Percentiles rank a stretch among this genome's conserved stretches.
phyloP scores from a whole-genome alignment of 1,284 basidiomycete species.

The Coniferiporia weirii region DNA sequence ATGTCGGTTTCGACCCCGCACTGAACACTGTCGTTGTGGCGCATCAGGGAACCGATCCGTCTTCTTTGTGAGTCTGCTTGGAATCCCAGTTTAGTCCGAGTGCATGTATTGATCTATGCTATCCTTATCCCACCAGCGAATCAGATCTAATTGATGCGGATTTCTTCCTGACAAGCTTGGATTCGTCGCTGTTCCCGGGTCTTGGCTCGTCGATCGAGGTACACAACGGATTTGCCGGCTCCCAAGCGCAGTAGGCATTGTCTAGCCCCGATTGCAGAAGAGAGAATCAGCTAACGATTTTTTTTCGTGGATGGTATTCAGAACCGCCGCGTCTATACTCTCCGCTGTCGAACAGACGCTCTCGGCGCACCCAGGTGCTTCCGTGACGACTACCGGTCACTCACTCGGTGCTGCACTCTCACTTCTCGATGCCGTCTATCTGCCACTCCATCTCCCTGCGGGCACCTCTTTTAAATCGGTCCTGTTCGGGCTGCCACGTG shows the following conservation, averaged over 20 bases:
- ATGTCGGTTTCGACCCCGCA: conserved; percentile 31
- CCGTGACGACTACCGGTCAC: conserved; percentile 50
- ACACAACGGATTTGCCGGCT: conserved; percentile 51
- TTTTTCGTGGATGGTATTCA: conserved; percentile 21
- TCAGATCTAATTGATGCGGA: conserved; percentile 54
- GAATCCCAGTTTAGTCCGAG: no score
- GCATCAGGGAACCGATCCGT: conserved; percentile 30
- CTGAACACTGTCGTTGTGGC: conserved; percentile 29
- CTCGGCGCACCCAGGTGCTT: conserved; percentile 30
- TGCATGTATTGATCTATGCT: conserved; percentile 25
- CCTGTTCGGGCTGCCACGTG: conserved; percentile 54
- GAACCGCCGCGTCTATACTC: conserved; percentile 45
- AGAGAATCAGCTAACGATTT: neutral
- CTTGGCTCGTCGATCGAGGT: conserved; percentile 42
- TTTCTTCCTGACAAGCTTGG: conserved; percentile 34
- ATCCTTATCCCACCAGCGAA: conserved; percentile 12
- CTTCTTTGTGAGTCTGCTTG: conserved; percentile 24
- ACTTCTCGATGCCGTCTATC: conserved; percentile 40
- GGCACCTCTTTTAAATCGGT: conserved; percentile 31
- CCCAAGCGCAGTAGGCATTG: conserved; percentile 44
- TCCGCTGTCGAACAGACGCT: conserved; percentile 42
- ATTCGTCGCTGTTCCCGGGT: conserved; percentile 53
- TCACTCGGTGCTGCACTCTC: conserved; percentile 52
- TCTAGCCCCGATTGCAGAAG: neutral
- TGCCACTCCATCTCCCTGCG: conserved; percentile 32